A percentile compares a stretch with the other conserved stretches of the same genome.
These are phyloP conservation scores for Ramaria rubella DNA, from an alignment of 768 basidiomycete species.

Conservation along the genomic window DNA sequence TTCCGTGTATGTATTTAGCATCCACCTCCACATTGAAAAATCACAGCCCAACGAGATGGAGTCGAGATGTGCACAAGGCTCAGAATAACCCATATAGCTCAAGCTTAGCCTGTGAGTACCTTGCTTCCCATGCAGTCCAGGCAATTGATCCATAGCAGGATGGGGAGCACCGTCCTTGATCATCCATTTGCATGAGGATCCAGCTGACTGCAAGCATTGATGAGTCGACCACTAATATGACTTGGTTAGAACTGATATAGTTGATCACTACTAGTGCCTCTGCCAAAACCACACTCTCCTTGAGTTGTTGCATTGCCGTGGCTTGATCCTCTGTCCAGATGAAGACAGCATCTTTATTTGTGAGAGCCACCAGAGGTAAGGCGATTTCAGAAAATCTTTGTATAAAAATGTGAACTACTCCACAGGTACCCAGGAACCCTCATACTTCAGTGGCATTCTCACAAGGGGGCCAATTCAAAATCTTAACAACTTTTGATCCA, in stretches of 20 bases:
- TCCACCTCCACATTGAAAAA: conserved; percentile 24
- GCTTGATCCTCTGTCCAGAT: conserved; percentile 12
- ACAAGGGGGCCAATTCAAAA: conserved; percentile 26
- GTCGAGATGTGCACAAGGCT: conserved; percentile 8
- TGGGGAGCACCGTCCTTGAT: conserved; percentile 6
- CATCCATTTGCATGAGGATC: conserved; percentile 8
- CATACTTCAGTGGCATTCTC: conserved; percentile 14
- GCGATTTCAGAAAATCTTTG: conserved; percentile 19
- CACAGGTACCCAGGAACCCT: conserved; percentile 26
- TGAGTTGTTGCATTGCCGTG: conserved; percentile 17
- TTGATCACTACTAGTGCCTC: conserved; percentile 12
- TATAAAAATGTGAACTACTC: conserved; percentile 25
- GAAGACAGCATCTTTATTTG: conserved; percentile 23
- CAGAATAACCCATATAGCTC: conserved; percentile 12
- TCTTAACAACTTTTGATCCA: conserved; percentile 8
- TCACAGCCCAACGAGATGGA: conserved; percentile 26
- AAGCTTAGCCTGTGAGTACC: conserved; percentile 15
- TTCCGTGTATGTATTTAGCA: no score
- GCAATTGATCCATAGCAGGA: conserved; percentile 10
- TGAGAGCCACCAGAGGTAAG: conserved; percentile 21
- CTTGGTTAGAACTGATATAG: conserved; percentile 5
- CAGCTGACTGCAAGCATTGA: conserved; percentile 13
- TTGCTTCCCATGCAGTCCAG: conserved; percentile 9
- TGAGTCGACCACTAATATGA: conserved; percentile 21
- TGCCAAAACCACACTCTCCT: conserved; percentile 15